Evolutionary conservation across 148 eudicot species (phyloP), one percentile per base, ranked within the genome.

Genomic region (Camellia lanceoleosa): DNA sequence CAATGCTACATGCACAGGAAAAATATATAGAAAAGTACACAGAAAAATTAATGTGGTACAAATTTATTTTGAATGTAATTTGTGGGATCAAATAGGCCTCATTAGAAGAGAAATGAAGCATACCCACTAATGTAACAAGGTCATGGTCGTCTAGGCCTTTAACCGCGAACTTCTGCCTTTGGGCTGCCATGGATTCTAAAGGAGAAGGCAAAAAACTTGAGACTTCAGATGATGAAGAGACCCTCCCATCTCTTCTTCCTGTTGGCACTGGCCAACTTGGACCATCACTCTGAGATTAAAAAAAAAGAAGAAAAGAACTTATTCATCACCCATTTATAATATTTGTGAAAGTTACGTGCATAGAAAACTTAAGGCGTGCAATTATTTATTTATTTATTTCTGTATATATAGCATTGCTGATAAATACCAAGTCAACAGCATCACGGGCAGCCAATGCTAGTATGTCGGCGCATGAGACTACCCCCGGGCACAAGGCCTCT

Each of bases 401-500:
- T 30, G 38, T 30, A 30, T 30, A 30, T 30, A 0, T 30, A 30
- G 38, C 38, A 30, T 30, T 30, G 38, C 38, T 30, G 47, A 44
- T 15, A 16, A 51, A 43, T 86, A 93, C 97, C 92, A 93, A 80
- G 70, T 80, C 87, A 9, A 93, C 97, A 23, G 93, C 81, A 83
- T 93, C 97, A 9, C 91, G 90, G 80, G 95, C 95, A 61, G 97
- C 92, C 83, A 91, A 80, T 47, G 95, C 92, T 16, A 93, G 74
- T n/a, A 93, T 91, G 78, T 93, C 97, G 72, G 97, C 94, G 86
- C 97, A 93, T 10, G 97, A 93, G 67, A 91, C 93, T 64, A 88
- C 85, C 65, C 95, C 95, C 0, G 93, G 95, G 59, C 97, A 93
- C 64, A 77, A n/a, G 9, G 87, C 84, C 83, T 93, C 97, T 1